Evolutionary conservation across 2,329 filamentous ascomycete species (phyloP).

Genomic region (Diaporthe eres): DNA sequence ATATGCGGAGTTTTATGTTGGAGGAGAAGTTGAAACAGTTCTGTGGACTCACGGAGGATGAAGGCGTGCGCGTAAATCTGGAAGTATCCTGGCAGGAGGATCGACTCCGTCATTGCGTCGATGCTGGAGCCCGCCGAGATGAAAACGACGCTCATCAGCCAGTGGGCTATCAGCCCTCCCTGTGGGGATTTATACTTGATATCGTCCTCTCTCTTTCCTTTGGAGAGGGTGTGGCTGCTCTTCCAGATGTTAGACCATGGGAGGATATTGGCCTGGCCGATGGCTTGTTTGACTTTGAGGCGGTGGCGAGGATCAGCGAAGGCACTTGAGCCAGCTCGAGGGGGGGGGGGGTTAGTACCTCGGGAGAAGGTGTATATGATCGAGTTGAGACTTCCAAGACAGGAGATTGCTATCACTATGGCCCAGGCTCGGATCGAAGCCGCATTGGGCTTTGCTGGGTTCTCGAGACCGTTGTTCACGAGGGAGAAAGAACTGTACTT

Average conservation of each 20-base stretch:
- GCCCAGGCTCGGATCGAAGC: not conserved
- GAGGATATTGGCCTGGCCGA: not conserved
- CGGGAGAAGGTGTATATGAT: constrained; percentile 2
- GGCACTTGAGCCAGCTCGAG: not conserved
- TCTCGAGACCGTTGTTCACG: not conserved
- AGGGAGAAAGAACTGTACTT: not conserved
- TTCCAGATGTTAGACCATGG: not conserved
- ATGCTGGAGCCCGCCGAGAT: not conserved
- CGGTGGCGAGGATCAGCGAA: not conserved
- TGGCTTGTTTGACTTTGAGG: not conserved
- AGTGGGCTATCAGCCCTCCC: not conserved
- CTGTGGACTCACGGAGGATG: not conserved
- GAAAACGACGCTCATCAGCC: not conserved
- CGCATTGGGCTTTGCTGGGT: not conserved
- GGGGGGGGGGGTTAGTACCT: not conserved
- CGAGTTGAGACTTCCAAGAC: not conserved
- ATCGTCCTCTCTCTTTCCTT: not conserved
- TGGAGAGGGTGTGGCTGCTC: not conserved
- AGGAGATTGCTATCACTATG: not conserved
- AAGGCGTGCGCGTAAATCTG: not conserved
- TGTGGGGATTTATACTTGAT: constrained; percentile 2
- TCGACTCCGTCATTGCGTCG: not conserved
- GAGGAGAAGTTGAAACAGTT: not conserved
- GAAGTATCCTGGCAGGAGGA: not conserved
- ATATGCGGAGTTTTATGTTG: too few relatives aligned